Percentiles rank a stretch among this genome's conserved stretches.
phyloP scores from a whole-genome alignment of 1,284 basidiomycete genomes.

The Omphalotus olearius region DNA sequence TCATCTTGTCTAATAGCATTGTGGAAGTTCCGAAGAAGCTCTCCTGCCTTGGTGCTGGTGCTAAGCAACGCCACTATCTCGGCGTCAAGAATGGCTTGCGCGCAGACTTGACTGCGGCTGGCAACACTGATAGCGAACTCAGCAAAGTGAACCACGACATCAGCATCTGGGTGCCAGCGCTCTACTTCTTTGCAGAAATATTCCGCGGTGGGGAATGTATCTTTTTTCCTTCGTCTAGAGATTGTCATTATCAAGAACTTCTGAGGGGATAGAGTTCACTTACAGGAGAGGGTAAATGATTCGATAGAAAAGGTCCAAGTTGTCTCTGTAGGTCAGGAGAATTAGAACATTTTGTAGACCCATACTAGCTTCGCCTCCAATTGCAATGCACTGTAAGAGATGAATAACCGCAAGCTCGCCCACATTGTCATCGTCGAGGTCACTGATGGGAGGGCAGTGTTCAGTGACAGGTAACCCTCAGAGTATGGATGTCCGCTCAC shows the following conservation, averaged over 20 bases:
- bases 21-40: not conserved
- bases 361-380: conserved; percentile 7
- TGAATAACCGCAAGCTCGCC: conserved; percentile 5
- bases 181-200: conserved; percentile 11
- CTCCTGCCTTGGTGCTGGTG: not conserved
- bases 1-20: not conserved
- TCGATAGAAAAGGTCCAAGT: conserved; percentile 16
- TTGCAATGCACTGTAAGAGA: conserved; percentile 13
- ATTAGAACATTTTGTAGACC: conserved; percentile 11
- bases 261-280: not conserved
- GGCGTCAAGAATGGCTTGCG: conserved; percentile 14
- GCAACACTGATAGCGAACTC: conserved; percentile 16
- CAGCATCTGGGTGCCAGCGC: conserved; percentile 3
- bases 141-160: conserved; percentile 13
- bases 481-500: conserved; percentile 1
- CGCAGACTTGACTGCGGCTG: conserved; percentile 9
- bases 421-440: conserved; percentile 1
- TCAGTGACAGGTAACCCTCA: not conserved
- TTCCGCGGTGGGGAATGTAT: conserved; percentile 6
- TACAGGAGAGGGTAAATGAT: conserved; percentile 15
- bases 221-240: conserved; percentile 6
- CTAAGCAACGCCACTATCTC: conserved; percentile 13
- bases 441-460: conserved; percentile 1
- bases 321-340: conserved; percentile 10
- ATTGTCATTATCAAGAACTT: not conserved